A percentile compares a stretch with the other conserved stretches of the same genome.
phyloP scores from a whole-genome alignment of 176 grass and related monocot genomes.

The Thalia dealbata region DNA sequence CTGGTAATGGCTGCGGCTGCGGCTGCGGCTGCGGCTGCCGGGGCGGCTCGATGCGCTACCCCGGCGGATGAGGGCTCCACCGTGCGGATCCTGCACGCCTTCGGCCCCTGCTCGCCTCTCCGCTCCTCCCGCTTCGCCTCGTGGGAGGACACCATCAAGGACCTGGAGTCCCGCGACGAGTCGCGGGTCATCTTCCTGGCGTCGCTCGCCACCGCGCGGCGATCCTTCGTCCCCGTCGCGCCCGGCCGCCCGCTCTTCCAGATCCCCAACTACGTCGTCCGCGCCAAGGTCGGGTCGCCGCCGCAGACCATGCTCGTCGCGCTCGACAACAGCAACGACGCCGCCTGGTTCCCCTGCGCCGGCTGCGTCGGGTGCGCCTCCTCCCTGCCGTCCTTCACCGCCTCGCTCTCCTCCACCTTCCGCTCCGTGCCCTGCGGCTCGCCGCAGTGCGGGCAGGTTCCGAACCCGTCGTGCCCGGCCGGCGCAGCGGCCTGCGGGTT shows the following conservation, averaged over 20 bases:
- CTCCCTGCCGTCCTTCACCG: constrained; percentile 34
- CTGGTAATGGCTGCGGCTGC: not conserved
- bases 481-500: constrained; percentile 37
- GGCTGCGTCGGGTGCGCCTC: constrained; percentile 43
- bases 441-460: constrained; percentile 39
- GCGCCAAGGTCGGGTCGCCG: constrained; percentile 59
- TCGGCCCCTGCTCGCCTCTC: constrained; percentile 25
- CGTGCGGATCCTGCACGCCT: constrained; percentile 41
- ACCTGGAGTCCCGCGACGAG: constrained; percentile 33
- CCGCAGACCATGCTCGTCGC: constrained; percentile 63
- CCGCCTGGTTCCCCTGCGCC: constrained; percentile 71
- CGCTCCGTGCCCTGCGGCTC: constrained; percentile 47
- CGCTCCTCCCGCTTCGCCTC: constrained; percentile 5
- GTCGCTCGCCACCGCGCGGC: constrained; percentile 32
- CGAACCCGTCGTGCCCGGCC: constrained; percentile 33
- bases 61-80: constrained; percentile 28
- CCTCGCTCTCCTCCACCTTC: constrained; percentile 9
- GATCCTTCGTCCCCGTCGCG: constrained; percentile 60
- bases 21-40: not conserved
- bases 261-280: constrained; percentile 69
- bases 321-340: constrained; percentile 80
- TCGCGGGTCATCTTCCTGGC: constrained; percentile 29
- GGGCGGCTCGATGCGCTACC: constrained; percentile 19
- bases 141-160: constrained; percentile 36
- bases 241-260: constrained; percentile 73